Percentiles rank a stretch among this genome's conserved stretches.
Evolutionary conservation across 2,329 filamentous ascomycete species (phyloP).

Genomic region (Xylariaceae sp.): DNA sequence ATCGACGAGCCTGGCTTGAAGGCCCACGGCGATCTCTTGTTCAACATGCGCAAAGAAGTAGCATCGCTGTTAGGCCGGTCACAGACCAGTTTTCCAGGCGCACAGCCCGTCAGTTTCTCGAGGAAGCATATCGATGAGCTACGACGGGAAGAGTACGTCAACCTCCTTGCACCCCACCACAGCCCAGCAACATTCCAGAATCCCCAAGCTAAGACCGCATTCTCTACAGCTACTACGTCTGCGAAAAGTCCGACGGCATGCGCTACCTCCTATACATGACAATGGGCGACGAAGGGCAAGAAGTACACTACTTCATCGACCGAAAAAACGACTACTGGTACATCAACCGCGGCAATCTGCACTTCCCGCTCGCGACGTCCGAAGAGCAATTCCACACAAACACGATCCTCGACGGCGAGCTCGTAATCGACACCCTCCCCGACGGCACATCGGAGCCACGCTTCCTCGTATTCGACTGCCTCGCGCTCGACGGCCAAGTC

Average conservation of each 20-base stretch:
- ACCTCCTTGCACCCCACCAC: slow-evolving; percentile 8
- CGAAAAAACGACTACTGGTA: slow-evolving; percentile 97
- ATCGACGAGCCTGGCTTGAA: slow-evolving; percentile 63
- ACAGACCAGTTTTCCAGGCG: slow-evolving; percentile 72
- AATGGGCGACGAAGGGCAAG: slow-evolving; percentile 53
- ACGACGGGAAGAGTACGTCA: slow-evolving; percentile 64
- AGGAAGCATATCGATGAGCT: slow-evolving; percentile 79
- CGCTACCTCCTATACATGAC: slow-evolving; percentile 92
- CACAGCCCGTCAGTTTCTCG: slow-evolving; percentile 91
- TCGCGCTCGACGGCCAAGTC: slow-evolving; percentile 72
- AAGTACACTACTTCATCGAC: slow-evolving; percentile 90
- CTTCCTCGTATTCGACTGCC: slow-evolving; percentile 90
- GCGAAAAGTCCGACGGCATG: slow-evolving; percentile 96
- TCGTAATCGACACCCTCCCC: slow-evolving; percentile 76
- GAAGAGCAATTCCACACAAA: slow-evolving; percentile 67
- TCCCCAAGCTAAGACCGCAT: background rate
- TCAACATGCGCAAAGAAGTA: slow-evolving; percentile 66
- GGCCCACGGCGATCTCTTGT: slow-evolving; percentile 57
- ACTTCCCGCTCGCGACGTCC: slow-evolving; percentile 72
- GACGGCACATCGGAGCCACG: slow-evolving; percentile 67
- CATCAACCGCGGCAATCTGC: slow-evolving; percentile 64
- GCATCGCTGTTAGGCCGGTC: slow-evolving; percentile 69
- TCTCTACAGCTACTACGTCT: slow-evolving; percentile 75
- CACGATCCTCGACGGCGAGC: slow-evolving; percentile 87
- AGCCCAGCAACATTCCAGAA: too few species aligned